These are phyloP conservation scores for Metschnikowia picachoensis DNA, from an alignment of 805 yeast species.

Conservation along the genomic window DNA sequence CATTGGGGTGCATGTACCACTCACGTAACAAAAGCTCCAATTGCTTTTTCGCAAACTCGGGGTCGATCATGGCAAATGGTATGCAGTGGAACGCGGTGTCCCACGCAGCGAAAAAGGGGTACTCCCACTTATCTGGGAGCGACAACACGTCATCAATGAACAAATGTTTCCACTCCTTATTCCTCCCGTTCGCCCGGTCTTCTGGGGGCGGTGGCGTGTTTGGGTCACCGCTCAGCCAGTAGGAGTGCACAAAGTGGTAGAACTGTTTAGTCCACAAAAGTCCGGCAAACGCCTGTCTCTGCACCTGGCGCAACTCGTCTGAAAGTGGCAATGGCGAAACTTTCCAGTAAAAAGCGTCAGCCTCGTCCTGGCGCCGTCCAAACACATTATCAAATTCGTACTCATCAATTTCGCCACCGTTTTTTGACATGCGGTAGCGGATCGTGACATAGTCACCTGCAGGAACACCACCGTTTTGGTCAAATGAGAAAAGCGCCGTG, in stretches of 20 bases:
- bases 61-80: constrained; percentile 91
- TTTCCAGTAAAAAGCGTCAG: constrained; percentile 90
- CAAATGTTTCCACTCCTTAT: constrained; percentile 83
- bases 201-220: constrained; percentile 67
- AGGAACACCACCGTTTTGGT: constrained; percentile 72
- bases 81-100: constrained; percentile 94
- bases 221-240: constrained; percentile 88
- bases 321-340: constrained; percentile 80
- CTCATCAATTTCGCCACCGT: constrained; percentile 54
- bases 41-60: constrained; percentile 86
- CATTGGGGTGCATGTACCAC: constrained; percentile 98
- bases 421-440: constrained; percentile 63
- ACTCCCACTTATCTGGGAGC: constrained; percentile 94
- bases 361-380: constrained; percentile 74
- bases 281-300: constrained; percentile 93
- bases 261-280: constrained; percentile 91
- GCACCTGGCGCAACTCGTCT: constrained; percentile 74
- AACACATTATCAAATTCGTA: constrained; percentile 67
- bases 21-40: constrained; percentile 82
- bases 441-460: constrained; percentile 84
- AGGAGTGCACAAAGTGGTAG: constrained; percentile 78
- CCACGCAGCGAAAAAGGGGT: constrained; percentile 96
- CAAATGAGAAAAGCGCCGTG: constrained; percentile 79
- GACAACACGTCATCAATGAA: constrained; percentile 85
- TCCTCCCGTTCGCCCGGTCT: constrained; percentile 82